Percentiles rank a stretch among this genome's conserved stretches.
phyloP scores from a whole-genome alignment of 495 filamentous ascomycete genomes.

The Aspergillus asperescens region DNA sequence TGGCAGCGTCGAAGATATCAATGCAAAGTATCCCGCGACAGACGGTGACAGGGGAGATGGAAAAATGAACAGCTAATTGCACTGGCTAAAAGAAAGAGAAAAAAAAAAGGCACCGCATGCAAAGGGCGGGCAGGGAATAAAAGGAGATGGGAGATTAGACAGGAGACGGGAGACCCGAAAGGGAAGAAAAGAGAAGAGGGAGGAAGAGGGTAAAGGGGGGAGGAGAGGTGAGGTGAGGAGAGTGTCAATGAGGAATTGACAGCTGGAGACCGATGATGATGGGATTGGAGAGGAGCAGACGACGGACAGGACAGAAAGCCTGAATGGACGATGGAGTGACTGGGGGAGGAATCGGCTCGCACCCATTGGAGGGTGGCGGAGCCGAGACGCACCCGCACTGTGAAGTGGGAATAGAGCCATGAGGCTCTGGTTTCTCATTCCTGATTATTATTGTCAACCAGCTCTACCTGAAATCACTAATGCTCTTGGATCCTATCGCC shows the following conservation, averaged over 20 bases:
- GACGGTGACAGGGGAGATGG: slow-evolving; percentile 18
- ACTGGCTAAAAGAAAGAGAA: slow-evolving; percentile 17
- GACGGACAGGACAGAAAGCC: slow-evolving; percentile 32
- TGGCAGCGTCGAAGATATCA: neutral
- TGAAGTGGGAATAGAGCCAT: slow-evolving; percentile 4
- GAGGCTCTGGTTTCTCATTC: no score
- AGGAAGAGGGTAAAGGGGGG: slow-evolving; percentile 11
- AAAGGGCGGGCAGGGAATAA: slow-evolving; percentile 17
- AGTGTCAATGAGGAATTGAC: slow-evolving; percentile 12
- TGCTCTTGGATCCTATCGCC: no score
- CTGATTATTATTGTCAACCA: no score
- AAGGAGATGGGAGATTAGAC: slow-evolving; percentile 16
- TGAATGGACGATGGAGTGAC: slow-evolving; percentile 11
- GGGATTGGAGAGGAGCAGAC: slow-evolving; percentile 12
- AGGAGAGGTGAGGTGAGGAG: slow-evolving; percentile 9
- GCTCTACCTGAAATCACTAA: no score
- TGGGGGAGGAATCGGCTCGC: slow-evolving; percentile 11
- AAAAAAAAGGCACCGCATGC: slow-evolving; percentile 19
- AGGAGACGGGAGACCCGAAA: slow-evolving; percentile 11
- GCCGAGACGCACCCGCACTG: slow-evolving; percentile 11
- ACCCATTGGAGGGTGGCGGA: slow-evolving; percentile 15
- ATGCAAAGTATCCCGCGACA: slow-evolving; percentile 6
- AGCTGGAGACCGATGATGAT: slow-evolving; percentile 14
- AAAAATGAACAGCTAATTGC: slow-evolving; percentile 19
- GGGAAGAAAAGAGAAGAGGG: slow-evolving; percentile 15